Evolutionary conservation across 257 asterid species (phyloP).

Genomic region (Petrea volubilis): DNA sequence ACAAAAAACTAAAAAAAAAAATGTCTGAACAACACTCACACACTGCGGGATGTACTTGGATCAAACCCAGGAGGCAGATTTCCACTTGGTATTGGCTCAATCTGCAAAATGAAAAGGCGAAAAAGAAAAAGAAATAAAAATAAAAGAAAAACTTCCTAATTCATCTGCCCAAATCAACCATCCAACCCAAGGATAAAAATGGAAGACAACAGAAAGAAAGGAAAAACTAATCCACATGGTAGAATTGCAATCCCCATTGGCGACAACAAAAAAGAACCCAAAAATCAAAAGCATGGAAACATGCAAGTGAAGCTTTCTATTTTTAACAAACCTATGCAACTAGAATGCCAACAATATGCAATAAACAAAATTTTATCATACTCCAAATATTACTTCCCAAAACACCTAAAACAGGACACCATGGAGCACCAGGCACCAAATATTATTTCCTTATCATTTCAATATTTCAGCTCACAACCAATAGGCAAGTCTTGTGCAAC

Average conservation of each 20-base stretch:
- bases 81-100: constrained; percentile 99
- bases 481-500: too few species aligned
- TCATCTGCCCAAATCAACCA: constrained; percentile 28
- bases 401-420: not conserved
- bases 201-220: not conserved
- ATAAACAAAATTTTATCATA: not conserved
- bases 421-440: not conserved
- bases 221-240: not conserved
- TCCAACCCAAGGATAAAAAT: constrained; percentile 22
- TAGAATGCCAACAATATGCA: not conserved
- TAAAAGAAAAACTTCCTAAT: constrained; percentile 31
- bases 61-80: constrained; percentile 99
- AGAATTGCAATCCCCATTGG: not conserved
- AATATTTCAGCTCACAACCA: not conserved
- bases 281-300: not conserved
- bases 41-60: constrained; percentile 99
- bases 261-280: not conserved
- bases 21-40: constrained; percentile 77
- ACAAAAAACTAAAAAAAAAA: constrained; percentile 19
- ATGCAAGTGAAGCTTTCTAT: not conserved
- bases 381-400: not conserved
- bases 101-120: constrained; percentile 68
- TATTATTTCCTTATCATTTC: not conserved
- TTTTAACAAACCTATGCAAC: not conserved
- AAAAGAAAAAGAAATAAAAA: constrained; percentile 38